Percentiles rank a stretch among this genome's conserved stretches.
These are phyloP conservation scores for Tagetes patula DNA, from an alignment of 129 eudicot species.

Conservation along the genomic window DNA sequence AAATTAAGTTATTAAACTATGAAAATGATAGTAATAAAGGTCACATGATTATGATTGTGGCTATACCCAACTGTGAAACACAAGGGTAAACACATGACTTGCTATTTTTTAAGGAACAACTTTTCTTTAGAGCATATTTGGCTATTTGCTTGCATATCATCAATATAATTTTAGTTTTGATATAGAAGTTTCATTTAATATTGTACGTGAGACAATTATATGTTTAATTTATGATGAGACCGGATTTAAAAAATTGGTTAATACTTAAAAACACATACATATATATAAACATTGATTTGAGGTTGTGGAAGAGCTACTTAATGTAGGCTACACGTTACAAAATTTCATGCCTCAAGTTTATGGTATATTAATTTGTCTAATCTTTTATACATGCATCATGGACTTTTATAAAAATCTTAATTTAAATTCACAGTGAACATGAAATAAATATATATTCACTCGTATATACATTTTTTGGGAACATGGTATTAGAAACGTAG, in stretches of 20 bases:
- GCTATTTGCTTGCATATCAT: neutral
- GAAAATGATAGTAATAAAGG: too few species aligned
- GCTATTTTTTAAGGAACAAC: neutral
- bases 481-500: too few species aligned
- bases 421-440: too few species aligned
- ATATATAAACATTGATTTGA: neutral
- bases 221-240: neutral
- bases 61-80: slow-evolving; percentile 3
- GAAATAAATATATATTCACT: too few species aligned
- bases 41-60: slow-evolving; percentile 1
- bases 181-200: neutral
- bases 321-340: too few species aligned
- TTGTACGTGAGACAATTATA: neutral
- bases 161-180: neutral
- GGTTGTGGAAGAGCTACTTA: neutral
- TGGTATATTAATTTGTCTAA: neutral
- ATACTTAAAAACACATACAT: neutral
- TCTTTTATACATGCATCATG: too few species aligned
- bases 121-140: neutral
- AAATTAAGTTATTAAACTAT: too few species aligned
- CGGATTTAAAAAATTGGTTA: neutral
- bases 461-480: too few species aligned
- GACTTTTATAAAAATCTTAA: too few species aligned
- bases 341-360: neutral
- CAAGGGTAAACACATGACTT: neutral